Base-by-base conservation (phyloP, 176 grass and related monocot species). In the Avena atlantica region DNA sequence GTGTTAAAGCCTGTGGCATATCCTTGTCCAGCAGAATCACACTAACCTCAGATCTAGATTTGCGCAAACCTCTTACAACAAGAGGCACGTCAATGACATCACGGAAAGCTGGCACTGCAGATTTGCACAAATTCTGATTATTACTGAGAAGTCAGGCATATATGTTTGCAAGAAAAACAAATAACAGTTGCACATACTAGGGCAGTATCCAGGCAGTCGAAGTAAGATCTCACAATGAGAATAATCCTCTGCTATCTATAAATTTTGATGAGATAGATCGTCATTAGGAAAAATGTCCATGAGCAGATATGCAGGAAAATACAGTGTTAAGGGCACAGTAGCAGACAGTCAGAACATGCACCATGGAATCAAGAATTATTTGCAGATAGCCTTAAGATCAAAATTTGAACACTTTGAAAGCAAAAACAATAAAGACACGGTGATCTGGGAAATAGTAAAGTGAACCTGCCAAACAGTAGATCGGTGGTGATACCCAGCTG, bases 171-270 rank as follows among this genome's bases (percentile, higher is more conserved):
- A 42, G 15, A 51, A 60, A 29, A 1, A 37, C 9, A 81, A 23
- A 70, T 64, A 56, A 56, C 24, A 76, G 66, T 50, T 76, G 17
- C 81, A 89, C 93, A 80, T 97, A 97, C 95, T 97, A 68, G 95
- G 95, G 78, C 95, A 94, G 74, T 97, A 95, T 90, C 95, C 95
- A 74, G 95, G 95, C 72, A 97, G 91, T 48, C 95, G 89, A 74
- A 97, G 93, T 87, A 97, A 88, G 74, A 91, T 83, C 78, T 95
- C 93, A 78, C 95, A 91, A 80, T 93, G 85, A 29, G 95, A 90
- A 78, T 95, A 97, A 83, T 97, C 95, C 87, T 97, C 93, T 11
- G 95, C 95, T 67, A 97, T 97, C 95, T 97, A 89, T 86, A 91
- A 73, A 74, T 47, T 62, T 79, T 15, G 59, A 81, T 17, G 49